Evolutionary conservation across 75 land plant genomes (phyloP).

Genomic region (Ceratopteris richardii): DNA sequence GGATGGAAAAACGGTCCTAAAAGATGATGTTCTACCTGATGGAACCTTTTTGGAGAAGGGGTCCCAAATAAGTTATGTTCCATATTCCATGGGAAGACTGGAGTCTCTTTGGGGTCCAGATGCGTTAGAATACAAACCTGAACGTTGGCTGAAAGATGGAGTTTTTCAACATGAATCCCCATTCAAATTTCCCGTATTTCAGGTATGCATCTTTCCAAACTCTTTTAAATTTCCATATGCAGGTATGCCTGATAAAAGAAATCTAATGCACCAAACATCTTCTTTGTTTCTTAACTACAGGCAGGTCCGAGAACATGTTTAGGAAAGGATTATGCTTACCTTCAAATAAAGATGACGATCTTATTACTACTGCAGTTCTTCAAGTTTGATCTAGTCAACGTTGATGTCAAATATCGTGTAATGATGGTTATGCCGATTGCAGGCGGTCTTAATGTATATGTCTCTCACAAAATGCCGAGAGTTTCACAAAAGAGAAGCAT

Average conservation of each 20-base stretch:
- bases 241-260: too few relatives aligned
- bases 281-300: background rate
- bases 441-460: too few relatives aligned
- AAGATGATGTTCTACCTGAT: constrained; percentile 12
- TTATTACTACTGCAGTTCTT: constrained; percentile 6
- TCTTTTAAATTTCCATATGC: too few relatives aligned
- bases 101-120: constrained; percentile 9
- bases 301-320: constrained; percentile 14
- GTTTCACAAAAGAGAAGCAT: too few relatives aligned
- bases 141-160: constrained; percentile 7
- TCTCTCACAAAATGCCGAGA: too few relatives aligned
- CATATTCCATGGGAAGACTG: constrained; percentile 15
- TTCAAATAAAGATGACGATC: constrained; percentile 13
- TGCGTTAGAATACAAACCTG: constrained; percentile 7
- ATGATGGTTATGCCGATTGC: constrained; percentile 1
- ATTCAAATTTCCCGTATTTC: constrained; percentile 15
- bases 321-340: constrained; percentile 13
- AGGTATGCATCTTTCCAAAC: background rate
- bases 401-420: background rate
- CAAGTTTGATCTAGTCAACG: constrained; percentile 4
- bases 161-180: constrained; percentile 3
- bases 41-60: constrained; percentile 3
- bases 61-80: constrained; percentile 1
- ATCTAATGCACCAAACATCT: too few relatives aligned
- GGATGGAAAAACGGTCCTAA: constrained; percentile 2